These are phyloP conservation scores for Irpex sp. DNA, from an alignment of 1,284 basidiomycete genomes.

Conservation along the genomic window DNA sequence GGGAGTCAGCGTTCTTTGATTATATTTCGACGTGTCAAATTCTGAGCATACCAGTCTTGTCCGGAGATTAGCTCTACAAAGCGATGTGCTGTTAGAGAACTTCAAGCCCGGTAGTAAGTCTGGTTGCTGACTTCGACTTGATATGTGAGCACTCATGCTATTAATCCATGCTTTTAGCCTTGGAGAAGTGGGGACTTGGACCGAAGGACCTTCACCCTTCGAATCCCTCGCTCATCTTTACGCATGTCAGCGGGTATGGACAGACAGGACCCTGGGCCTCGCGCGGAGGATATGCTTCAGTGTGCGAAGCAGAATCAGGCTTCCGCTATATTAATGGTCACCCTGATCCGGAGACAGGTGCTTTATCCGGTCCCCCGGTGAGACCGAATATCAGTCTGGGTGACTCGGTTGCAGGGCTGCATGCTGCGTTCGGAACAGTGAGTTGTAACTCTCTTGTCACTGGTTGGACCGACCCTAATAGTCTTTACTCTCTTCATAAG, in stretches of 20 bases:
- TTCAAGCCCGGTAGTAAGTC: constrained; percentile 69
- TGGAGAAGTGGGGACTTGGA: constrained; percentile 67
- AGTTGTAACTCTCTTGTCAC: constrained; percentile 10
- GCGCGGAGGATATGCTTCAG: constrained; percentile 66
- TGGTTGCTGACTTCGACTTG: not conserved
- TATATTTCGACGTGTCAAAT: not conserved
- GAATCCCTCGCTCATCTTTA: constrained; percentile 66
- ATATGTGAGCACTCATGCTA: not conserved
- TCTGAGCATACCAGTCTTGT: constrained; percentile 43
- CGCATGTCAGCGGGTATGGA: constrained; percentile 70
- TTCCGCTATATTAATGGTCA: constrained; percentile 71
- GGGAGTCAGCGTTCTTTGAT: constrained; percentile 40
- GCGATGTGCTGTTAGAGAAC: constrained; percentile 66
- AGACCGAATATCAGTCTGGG: constrained; percentile 70
- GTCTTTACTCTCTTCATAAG: constrained; percentile 22
- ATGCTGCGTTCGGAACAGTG: constrained; percentile 71
- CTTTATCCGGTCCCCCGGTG: constrained; percentile 56
- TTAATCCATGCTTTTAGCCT: constrained; percentile 33
- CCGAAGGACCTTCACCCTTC: constrained; percentile 50
- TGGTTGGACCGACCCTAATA: too few species aligned
- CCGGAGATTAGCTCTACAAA: constrained; percentile 54
- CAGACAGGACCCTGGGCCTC: constrained; percentile 71
- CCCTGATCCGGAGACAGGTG: constrained; percentile 48
- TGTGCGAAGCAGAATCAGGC: constrained; percentile 71
- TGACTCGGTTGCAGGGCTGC: constrained; percentile 66